Evolutionary conservation across 164 flowering plant species (phyloP).

Genomic region (Magnolia kwangsiensis): DNA sequence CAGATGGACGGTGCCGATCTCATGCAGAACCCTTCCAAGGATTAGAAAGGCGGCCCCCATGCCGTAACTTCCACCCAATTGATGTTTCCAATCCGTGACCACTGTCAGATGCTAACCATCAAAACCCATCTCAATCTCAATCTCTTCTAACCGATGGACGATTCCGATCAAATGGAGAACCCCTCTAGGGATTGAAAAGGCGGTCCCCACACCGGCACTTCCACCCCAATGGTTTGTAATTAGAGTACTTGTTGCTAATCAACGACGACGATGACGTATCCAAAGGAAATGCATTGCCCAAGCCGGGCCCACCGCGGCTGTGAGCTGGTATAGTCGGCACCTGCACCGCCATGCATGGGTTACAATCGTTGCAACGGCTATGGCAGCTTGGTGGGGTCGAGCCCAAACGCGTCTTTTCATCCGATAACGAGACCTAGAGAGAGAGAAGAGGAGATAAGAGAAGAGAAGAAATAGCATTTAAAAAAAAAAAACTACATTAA

Average conservation of each 20-base stretch:
- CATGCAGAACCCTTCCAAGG: not conserved
- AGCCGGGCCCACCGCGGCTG: conserved; percentile 21
- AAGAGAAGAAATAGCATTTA: not conserved
- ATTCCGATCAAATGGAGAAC: not conserved
- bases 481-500: not conserved
- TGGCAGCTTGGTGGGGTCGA: conserved; percentile 92
- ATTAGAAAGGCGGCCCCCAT: not conserved
- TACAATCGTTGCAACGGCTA: conserved; percentile 79
- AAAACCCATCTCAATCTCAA: not conserved
- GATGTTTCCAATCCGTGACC: not conserved
- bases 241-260: conserved; percentile 45
- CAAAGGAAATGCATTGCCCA: conserved; percentile 7
- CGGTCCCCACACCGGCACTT: conserved; percentile 17
- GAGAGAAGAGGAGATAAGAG: not conserved
- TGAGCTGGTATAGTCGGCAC: conserved; percentile 53
- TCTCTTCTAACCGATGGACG: not conserved
- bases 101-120: not conserved
- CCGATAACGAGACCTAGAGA: conserved; percentile 40
- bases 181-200: conserved; percentile 15
- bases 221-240: conserved; percentile 28
- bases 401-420: conserved; percentile 61
- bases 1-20: not conserved
- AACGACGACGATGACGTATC: conserved; percentile 8
- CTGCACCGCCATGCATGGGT: conserved; percentile 85
- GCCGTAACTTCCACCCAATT: not conserved